Percentiles rank a stretch among this genome's conserved stretches.
Conservation (phyloP, 2,329 filamentous ascomycete genomes). For the Ophiostoma triangulosporum region DNA sequence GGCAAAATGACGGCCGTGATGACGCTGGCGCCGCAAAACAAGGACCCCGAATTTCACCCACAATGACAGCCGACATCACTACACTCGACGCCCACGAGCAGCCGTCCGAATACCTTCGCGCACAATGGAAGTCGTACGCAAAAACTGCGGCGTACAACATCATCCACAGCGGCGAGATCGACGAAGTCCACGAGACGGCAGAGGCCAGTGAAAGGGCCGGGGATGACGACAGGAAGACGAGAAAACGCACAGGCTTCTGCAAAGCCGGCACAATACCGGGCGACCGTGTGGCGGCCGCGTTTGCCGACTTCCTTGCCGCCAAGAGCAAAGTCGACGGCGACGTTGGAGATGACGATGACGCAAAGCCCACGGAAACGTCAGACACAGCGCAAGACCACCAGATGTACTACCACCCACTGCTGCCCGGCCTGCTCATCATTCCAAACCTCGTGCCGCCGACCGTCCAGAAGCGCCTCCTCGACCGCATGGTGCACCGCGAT, state of each 20-base stretch:
- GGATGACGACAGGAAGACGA: neutral
- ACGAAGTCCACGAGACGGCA: conserved; percentile 31
- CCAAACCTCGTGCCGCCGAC: conserved; percentile 58
- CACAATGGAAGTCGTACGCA: conserved; percentile 62
- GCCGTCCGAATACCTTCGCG: conserved; percentile 56
- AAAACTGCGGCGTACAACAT: conserved; percentile 42
- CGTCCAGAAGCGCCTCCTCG: conserved; percentile 57
- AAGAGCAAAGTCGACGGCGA: conserved; percentile 8
- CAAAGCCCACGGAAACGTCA: neutral
- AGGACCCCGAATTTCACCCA: neutral
- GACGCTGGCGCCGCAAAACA: neutral
- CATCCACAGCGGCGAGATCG: conserved; percentile 39
- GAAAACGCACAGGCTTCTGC: conserved; percentile 24
- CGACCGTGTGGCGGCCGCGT: conserved; percentile 29
- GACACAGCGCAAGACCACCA: conserved; percentile 20
- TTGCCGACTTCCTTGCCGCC: conserved; percentile 25
- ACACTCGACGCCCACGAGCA: conserved; percentile 64
- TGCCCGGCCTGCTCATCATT: conserved; percentile 68
- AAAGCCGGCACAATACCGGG: conserved; percentile 29
- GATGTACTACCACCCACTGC: conserved; percentile 49
- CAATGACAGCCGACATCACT: conserved; percentile 30
- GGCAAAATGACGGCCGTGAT: neutral
- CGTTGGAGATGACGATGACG: neutral
- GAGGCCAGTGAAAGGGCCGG: neutral
- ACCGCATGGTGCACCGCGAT: conserved; percentile 52